Conservation (phyloP, 1,284 basidiomycete species). For the Inonotus hispidus region DNA sequence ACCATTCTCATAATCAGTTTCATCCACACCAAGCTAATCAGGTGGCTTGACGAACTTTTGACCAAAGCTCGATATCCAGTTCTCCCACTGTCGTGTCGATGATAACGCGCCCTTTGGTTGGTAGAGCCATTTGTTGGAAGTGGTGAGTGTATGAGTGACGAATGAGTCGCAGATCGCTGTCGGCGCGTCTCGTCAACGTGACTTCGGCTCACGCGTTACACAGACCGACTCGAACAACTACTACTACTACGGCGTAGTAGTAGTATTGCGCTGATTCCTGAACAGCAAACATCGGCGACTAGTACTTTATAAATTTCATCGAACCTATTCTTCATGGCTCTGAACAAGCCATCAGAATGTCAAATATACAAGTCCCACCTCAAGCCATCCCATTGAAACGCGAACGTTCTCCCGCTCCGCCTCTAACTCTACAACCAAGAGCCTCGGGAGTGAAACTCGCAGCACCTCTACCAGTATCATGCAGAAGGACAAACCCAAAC, state of each 20-base stretch:
- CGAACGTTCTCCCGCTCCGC: conserved; percentile 13
- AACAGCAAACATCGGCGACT: no score
- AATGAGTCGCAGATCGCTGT: no score
- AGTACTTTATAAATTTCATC: no score
- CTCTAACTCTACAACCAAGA: neutral
- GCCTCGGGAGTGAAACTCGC: conserved; percentile 6
- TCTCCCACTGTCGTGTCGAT: conserved; percentile 89
- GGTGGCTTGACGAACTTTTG: conserved; percentile 51
- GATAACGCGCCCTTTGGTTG: conserved; percentile 82
- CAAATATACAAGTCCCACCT: neutral
- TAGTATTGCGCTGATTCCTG: no score
- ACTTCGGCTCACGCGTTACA: no score
- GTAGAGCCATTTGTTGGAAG: conserved; percentile 55
- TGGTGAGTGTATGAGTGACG: neutral
- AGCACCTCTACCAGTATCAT: conserved; percentile 9
- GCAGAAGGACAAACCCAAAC: neutral
- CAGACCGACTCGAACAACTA: no score
- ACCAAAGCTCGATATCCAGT: conserved; percentile 93
- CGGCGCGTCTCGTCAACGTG: no score
- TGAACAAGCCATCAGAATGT: neutral
- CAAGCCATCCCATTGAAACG: conserved; percentile 3
- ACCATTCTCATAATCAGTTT: no score
- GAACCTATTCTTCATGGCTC: no score
- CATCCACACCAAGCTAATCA: conserved; percentile 1
- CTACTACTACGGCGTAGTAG: no score